Evolutionary conservation across 1,284 basidiomycete species (phyloP).

Genomic region (Chalciporus sp.): DNA sequence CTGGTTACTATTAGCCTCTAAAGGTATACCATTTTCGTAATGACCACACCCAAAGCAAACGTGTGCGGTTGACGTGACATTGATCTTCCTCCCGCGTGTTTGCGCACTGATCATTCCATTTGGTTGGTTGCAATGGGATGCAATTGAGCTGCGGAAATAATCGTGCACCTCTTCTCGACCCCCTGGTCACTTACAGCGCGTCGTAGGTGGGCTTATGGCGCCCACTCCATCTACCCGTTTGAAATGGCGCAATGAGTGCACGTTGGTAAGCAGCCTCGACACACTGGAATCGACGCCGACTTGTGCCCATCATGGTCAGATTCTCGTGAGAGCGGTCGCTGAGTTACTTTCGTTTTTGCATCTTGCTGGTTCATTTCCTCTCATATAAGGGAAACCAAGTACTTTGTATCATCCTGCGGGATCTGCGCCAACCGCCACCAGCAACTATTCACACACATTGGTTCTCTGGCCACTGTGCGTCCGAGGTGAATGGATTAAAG

Average conservation of each 20-base stretch:
- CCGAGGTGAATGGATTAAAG: not conserved
- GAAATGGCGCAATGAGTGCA: too few species aligned
- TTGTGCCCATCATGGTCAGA: too few species aligned
- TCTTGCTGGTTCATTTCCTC: too few species aligned
- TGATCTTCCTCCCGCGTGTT: not conserved
- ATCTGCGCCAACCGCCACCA: not conserved
- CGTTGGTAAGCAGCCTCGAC: too few species aligned
- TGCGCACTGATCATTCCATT: not conserved
- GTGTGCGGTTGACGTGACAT: not conserved
- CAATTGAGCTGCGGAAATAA: not conserved
- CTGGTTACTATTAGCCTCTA: not conserved
- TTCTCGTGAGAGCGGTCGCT: too few species aligned
- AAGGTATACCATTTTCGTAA: slow-evolving; percentile 13
- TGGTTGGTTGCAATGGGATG: not conserved
- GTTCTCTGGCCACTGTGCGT: not conserved
- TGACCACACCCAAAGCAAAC: not conserved
- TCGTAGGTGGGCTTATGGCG: too few species aligned
- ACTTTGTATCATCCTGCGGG: too few species aligned
- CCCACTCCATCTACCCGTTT: too few species aligned
- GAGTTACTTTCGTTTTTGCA: too few species aligned
- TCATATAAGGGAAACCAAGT: too few species aligned
- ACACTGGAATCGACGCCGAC: too few species aligned
- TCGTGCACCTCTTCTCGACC: not conserved
- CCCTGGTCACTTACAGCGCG: slow-evolving; percentile 7
- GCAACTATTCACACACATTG: not conserved